phyloP scores from a whole-genome alignment of 345 rosid genomes.

The Conringia planisiliqua region DNA sequence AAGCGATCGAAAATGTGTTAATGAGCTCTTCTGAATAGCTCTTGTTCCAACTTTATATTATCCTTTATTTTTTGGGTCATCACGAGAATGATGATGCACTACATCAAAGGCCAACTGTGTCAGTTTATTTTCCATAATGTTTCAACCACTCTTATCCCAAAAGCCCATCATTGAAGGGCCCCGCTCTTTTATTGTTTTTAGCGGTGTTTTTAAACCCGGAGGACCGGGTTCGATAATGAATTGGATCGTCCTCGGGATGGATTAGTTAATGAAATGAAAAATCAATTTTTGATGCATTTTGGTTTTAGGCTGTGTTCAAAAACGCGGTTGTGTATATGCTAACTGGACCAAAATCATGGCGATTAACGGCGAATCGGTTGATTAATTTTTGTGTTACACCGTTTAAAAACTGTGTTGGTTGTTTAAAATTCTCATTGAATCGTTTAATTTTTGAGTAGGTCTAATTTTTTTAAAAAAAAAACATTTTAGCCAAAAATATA shows the following conservation, averaged over 20 bases:
- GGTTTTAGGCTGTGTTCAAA: too few species aligned
- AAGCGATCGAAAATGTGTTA: neutral
- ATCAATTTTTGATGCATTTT: too few species aligned
- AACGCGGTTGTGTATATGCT: too few species aligned
- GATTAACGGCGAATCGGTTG: too few species aligned
- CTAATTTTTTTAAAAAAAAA: too few species aligned
- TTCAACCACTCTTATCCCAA: constrained; percentile 21
- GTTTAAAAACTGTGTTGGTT: too few species aligned
- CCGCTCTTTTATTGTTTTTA: neutral
- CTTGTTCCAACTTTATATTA: constrained; percentile 12
- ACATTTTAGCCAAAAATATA: too few species aligned
- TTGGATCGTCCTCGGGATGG: neutral
- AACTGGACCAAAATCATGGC: too few species aligned
- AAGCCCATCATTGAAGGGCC: constrained; percentile 19
- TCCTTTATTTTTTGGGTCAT: neutral
- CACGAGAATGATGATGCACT: constrained; percentile 26
- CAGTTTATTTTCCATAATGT: constrained; percentile 6
- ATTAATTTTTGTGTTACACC: too few species aligned
- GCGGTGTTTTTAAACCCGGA: neutral
- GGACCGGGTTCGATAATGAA: neutral
- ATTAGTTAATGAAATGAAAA: neutral
- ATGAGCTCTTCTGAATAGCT: neutral
- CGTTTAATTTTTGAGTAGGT: too few species aligned
- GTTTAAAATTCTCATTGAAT: too few species aligned
- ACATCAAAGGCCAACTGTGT: constrained; percentile 15